A percentile compares a stretch with the other conserved stretches of the same genome.
Evolutionary conservation across 306 rosid genomes (phyloP).

Genomic region (Pachyrhizus erosus): DNA sequence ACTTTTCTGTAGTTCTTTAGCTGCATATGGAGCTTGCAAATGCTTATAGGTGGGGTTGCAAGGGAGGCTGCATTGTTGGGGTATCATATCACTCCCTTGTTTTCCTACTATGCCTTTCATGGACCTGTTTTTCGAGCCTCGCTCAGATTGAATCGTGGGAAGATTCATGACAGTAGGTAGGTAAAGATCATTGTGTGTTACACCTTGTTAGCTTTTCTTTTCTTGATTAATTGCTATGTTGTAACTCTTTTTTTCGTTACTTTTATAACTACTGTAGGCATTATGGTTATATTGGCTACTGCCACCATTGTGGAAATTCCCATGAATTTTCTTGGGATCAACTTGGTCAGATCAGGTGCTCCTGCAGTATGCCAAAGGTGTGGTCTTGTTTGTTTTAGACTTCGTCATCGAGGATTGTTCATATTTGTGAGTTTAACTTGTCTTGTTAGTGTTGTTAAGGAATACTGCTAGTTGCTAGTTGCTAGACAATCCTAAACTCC

Average conservation of each 20-base stretch:
- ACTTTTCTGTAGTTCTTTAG: slow-evolving; percentile 71
- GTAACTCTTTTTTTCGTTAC: slow-evolving; percentile 10
- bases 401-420: slow-evolving; percentile 15
- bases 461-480: too few species aligned
- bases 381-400: slow-evolving; percentile 25
- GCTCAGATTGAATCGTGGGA: slow-evolving; percentile 78
- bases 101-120: slow-evolving; percentile 83
- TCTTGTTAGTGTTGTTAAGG: background rate
- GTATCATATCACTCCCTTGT: slow-evolving; percentile 73
- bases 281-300: slow-evolving; percentile 79
- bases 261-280: slow-evolving; percentile 50
- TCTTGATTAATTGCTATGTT: background rate
- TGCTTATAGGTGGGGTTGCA: slow-evolving; percentile 96
- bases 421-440: background rate
- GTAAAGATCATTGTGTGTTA: slow-evolving; percentile 9
- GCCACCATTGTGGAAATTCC: slow-evolving; percentile 79
- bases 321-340: slow-evolving; percentile 75
- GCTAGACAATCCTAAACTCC: background rate
- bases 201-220: background rate
- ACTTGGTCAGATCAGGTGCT: slow-evolving; percentile 77
- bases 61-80: slow-evolving; percentile 90
- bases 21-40: slow-evolving; percentile 96
- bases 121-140: slow-evolving; percentile 93
- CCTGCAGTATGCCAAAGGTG: slow-evolving; percentile 73
- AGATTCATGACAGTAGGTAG: slow-evolving; percentile 72